Percentiles rank a stretch among this genome's conserved stretches.
Conservation (phyloP, 2,329 filamentous ascomycete genomes). For the Penicillium sp. region DNA sequence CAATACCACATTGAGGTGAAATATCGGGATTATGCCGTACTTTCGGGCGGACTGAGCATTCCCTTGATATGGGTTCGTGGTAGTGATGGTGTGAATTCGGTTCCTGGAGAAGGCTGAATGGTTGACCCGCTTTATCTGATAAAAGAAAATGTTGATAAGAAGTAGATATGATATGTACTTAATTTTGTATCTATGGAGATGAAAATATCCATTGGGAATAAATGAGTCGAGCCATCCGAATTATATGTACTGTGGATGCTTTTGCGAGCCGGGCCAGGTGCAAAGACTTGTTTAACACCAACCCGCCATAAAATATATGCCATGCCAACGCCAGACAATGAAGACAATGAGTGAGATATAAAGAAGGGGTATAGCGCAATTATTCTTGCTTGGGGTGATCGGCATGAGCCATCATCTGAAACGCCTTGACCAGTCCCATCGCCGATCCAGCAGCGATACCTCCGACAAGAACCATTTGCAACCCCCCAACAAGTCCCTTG, state of each 20-base stretch:
- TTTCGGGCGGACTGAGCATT: neutral
- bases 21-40: neutral
- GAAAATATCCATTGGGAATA: neutral
- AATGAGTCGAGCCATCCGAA: neutral
- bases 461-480: slow-evolving; percentile 41
- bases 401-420: slow-evolving; percentile 29
- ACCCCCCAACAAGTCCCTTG: slow-evolving; percentile 31
- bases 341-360: neutral
- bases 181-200: neutral
- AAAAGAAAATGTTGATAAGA: neutral
- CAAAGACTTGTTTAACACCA: neutral
- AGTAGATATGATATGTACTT: neutral
- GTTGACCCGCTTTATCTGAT: neutral
- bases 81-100: neutral
- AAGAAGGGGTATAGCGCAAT: neutral
- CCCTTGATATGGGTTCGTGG: neutral
- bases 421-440: slow-evolving; percentile 39
- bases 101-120: neutral
- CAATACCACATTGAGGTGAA: neutral
- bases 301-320: neutral
- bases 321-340: slow-evolving; percentile 9
- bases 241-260: neutral
- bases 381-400: slow-evolving; percentile 10
- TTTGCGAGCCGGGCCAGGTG: neutral
- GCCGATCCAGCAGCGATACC: slow-evolving; percentile 38